Evolutionary conservation across 352 stramenopile species (phyloP), one percentile per base, ranked within the genome.

Genomic region (Globisporangium nagaii): DNA sequence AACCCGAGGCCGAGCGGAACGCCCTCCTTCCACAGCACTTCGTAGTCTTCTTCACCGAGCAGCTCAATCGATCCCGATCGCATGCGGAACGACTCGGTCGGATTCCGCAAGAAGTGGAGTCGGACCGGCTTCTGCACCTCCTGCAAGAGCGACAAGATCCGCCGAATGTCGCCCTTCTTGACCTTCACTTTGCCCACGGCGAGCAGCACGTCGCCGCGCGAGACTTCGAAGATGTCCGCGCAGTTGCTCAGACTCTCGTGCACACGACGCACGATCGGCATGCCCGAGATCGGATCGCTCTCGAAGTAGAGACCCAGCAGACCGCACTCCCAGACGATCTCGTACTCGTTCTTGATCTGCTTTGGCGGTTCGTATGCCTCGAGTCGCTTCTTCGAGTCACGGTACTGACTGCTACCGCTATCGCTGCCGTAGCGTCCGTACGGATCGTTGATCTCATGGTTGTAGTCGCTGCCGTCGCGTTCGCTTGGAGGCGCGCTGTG

Each of bases 201-300:
- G 7, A 93, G 62, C 36, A 95, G 59, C 24, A 91, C 84, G 35
- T 95, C 84, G 20, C 84, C 84, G 36, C 79, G 72, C 9, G 79
- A 86, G 30, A 95, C 84, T 56, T 91, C 80, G 25, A 89, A 90
- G 28, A 95, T 93, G 46, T 92, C 82, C 0, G 80, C 82, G 37
- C 84, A 95, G 47, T 90, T 91, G 54, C 84, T 95, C 54, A 93
- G 60, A 62, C 81, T 92, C 54, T 92, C 81, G 59, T 95, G 82
- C 2, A 95, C 81, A 30, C 84, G 80, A n/a, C 82, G 80, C 12
- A 95, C 84, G 34, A 95, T 89, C 3, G 84, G 84, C 75, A 95
- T 90, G 4, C 84, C 82, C 0, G 82, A 84, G 22, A 86, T 47
- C 8, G 74, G 77, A 36, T 95, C 84, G 35, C 81, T 91, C 58